Percentiles rank a stretch among this genome's conserved stretches.
Conservation (phyloP, 768 basidiomycete genomes). For the Hemileccinum impolitum region DNA sequence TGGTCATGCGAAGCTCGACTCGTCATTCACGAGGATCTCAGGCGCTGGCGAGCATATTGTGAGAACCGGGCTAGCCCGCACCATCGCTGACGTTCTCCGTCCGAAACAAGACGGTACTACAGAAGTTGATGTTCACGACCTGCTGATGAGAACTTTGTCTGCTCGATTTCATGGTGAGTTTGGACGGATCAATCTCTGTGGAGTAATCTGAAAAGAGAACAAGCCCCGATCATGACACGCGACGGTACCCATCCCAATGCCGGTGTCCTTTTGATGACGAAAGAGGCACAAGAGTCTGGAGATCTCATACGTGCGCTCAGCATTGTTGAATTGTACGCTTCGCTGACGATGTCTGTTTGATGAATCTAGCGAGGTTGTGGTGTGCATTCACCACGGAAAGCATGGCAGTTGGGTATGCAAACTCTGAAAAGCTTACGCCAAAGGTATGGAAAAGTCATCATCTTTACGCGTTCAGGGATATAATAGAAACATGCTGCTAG, state of each 20-base stretch:
- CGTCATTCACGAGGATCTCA: constrained; percentile 20
- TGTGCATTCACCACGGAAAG: constrained; percentile 81
- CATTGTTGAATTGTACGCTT: not conserved
- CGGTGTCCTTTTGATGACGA: constrained; percentile 62
- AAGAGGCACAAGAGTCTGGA: constrained; percentile 34
- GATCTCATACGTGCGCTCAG: constrained; percentile 25
- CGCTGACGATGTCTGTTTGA: not conserved
- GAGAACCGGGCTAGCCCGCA: constrained; percentile 51
- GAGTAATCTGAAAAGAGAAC: constrained; percentile 1
- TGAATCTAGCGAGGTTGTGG: constrained; percentile 60
- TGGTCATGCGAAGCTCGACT: not conserved
- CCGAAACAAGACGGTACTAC: constrained; percentile 7
- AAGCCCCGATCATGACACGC: constrained; percentile 36
- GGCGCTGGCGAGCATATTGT: constrained; percentile 75
- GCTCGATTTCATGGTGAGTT: constrained; percentile 53
- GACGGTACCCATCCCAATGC: constrained; percentile 50
- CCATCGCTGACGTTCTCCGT: constrained; percentile 46
- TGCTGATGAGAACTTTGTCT: constrained; percentile 44
- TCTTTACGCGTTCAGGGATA: not conserved
- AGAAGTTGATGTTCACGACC: constrained; percentile 53
- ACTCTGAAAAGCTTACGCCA: constrained; percentile 48
- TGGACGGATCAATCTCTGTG: not conserved
- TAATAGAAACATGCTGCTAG: constrained; percentile 20
- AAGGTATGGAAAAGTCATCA: constrained; percentile 42
- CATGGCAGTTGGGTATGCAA: constrained; percentile 76